Evolutionary conservation across 2,329 filamentous ascomycete genomes (phyloP), one percentile per base, ranked within the genome.

Genomic region (Penicillium sp.): DNA sequence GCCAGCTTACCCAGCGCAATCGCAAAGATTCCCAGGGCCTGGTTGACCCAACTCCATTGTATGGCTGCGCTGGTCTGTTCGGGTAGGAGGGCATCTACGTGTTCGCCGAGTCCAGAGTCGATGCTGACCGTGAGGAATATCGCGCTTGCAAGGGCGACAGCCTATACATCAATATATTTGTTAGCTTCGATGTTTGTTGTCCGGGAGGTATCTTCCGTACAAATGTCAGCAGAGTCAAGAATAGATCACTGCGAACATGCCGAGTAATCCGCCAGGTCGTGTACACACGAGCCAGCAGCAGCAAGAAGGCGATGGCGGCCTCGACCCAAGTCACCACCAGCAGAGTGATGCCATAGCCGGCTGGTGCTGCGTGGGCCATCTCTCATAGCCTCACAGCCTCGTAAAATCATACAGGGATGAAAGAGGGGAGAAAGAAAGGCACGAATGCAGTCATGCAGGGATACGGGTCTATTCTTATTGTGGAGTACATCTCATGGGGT

Each of bases 31-130:
- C 54, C 54, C 5, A 64, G 20, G 5, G 54, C 35, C 24, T 61
- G 60, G 27, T 59, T 61, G n/a, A 62, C 39, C 57, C 59, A 63
- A 10, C 55, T 55, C 51, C 55, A 63, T 31, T 61, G 48, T 10
- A 60, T 50, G 4, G 58, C 56, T 9, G 42, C n/a, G 8, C 16
- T 27, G 3, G 31, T 42, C 16, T 56, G 35, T 1, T 45, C 20
- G 2, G 28, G 4, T 3, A 42, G 44, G 10, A 57, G 47, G 13
- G 45, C 20, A 22, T 25, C n/a, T 14, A 50, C 24, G 9, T 52
- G 47, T 3, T 52, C 31, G 4, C 62, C 60, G 8, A 60, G 44
- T 6, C 61, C 60, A 22, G 56, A 46, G 35, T 46, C 40, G n/a
- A 60, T 50, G 24, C 46, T 50, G 11, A 53, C 13, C 4, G 50